Conservation (phyloP, 495 filamentous ascomycete species). For the Aspergillus hancockii region DNA sequence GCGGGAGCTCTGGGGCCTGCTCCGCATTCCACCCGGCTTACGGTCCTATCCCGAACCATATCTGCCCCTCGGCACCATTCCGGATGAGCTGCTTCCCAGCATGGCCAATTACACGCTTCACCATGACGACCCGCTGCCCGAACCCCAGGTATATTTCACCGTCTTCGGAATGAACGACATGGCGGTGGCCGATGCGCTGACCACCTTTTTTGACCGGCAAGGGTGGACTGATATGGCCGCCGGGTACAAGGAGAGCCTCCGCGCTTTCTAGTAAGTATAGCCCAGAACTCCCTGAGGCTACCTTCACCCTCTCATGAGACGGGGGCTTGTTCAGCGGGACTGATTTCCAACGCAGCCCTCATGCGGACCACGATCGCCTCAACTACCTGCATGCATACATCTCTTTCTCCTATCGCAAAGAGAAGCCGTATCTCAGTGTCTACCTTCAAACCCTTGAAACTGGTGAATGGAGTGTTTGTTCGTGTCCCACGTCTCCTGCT, state of each 20-base stretch:
- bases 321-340: not conserved
- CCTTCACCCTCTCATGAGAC: not conserved
- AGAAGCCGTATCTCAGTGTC: slow-evolving; percentile 16
- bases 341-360: slow-evolving; percentile 9
- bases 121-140: not conserved
- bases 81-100: not conserved
- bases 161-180: slow-evolving; percentile 14
- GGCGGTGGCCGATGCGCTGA: slow-evolving; percentile 12
- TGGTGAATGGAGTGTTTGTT: not conserved
- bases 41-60: not conserved
- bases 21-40: not conserved
- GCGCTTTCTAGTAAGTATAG: slow-evolving; percentile 13
- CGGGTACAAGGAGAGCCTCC: slow-evolving; percentile 10
- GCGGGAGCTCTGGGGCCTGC: slow-evolving; percentile 16
- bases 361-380: not conserved
- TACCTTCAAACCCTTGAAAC: slow-evolving; percentile 3
- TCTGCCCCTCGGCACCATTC: not conserved
- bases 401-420: slow-evolving; percentile 19
- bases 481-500: no score
- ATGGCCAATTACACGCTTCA: slow-evolving; percentile 6
- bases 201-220: slow-evolving; percentile 12
- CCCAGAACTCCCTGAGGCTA: not conserved
- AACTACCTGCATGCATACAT: slow-evolving; percentile 17
- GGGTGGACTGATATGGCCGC: slow-evolving; percentile 9
- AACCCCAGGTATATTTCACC: slow-evolving; percentile 22